Base-by-base conservation (phyloP, 1,139 yeast genomes). In the Petasospora rhodanensis region DNA sequence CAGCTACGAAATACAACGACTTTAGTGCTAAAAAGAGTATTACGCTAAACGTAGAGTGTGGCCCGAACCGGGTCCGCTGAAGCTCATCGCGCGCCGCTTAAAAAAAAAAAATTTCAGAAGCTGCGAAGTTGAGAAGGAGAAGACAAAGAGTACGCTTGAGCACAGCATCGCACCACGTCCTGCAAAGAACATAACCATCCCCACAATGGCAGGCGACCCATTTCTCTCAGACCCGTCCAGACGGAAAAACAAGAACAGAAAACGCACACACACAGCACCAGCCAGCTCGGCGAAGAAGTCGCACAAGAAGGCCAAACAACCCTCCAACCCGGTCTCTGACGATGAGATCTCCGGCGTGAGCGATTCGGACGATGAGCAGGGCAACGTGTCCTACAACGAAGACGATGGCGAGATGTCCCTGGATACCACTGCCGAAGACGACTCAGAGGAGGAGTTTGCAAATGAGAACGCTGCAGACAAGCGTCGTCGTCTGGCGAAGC, bases 401-500 rank as follows among this genome's bases (percentile, higher is more conserved):
- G n/a, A n/a, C n/a, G n/a, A n/a, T n/a, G n/a, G n/a, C n/a, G n/a
- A n/a, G n/a, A n/a, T n/a, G n/a, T 13, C 16, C n/a, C 25, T 20
- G 14, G 32, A 29, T 22, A 30, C 34, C 10, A 65, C 57, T 6
- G 60, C 54, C n/a, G 73, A 66, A 26, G 67, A 66, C 33, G 76
- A 73, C 11, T 75, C 81, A 7, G 89, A 79, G 31, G 87, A 79
- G 48, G 91, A 79, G 47, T 76, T 77, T 46, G 76, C 66, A 17
- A 70, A 68, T 18, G 98, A 91, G 58, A 77, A 76, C 32, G 94
- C 89, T 14, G 94, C 96, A 1, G 98, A 91, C 52, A 89, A 86
- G 59, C 76, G 99, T 61, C 76, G 97, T 62, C 68, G 97, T 52
- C 66, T 91, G 44, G 98, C 98, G 14, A 87, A 87, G 58, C 94